These are phyloP conservation scores for Dimocarpus longan DNA, from an alignment of 345 rosid species.

Conservation along the genomic window DNA sequence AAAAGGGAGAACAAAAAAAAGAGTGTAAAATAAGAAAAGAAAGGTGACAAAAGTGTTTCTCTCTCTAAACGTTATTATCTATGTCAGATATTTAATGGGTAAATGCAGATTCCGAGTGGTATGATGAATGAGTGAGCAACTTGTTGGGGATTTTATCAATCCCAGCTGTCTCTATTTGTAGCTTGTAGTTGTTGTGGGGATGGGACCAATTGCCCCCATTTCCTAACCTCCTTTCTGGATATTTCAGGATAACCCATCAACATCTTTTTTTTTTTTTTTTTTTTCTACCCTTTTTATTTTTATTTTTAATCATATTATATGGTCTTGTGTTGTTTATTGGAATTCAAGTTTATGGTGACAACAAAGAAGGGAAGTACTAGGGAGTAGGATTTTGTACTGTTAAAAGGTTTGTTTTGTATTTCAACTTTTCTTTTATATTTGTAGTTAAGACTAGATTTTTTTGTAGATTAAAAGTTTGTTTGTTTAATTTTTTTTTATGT, in stretches of 20 bases:
- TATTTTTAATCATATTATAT: conserved; percentile 16
- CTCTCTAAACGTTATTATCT: conserved; percentile 13
- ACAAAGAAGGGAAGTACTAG: conserved; percentile 15
- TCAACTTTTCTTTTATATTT: not conserved
- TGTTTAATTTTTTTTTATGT: too few species aligned
- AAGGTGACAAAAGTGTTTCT: not conserved
- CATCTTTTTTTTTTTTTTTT: conserved; percentile 53
- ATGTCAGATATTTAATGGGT: conserved; percentile 55
- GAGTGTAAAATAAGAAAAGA: not conserved
- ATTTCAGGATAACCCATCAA: conserved; percentile 57
- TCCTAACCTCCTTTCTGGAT: conserved; percentile 33
- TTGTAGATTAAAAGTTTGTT: too few species aligned
- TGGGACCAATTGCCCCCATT: conserved; percentile 53
- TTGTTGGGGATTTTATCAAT: conserved; percentile 40
- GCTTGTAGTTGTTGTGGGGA: conserved; percentile 44
- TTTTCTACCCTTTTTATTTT: conserved; percentile 35
- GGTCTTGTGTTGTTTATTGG: not conserved
- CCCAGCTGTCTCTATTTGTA: conserved; percentile 40
- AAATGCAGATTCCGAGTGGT: conserved; percentile 40
- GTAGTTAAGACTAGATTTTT: conserved; percentile 13
- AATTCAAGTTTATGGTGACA: not conserved
- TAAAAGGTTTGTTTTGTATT: conserved; percentile 23
- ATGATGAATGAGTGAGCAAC: conserved; percentile 29
- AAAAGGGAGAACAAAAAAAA: too few species aligned
- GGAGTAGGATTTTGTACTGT: conserved; percentile 22